Conservation (phyloP, 2,329 filamentous ascomycete genomes). For the Capronia epimyces region DNA sequence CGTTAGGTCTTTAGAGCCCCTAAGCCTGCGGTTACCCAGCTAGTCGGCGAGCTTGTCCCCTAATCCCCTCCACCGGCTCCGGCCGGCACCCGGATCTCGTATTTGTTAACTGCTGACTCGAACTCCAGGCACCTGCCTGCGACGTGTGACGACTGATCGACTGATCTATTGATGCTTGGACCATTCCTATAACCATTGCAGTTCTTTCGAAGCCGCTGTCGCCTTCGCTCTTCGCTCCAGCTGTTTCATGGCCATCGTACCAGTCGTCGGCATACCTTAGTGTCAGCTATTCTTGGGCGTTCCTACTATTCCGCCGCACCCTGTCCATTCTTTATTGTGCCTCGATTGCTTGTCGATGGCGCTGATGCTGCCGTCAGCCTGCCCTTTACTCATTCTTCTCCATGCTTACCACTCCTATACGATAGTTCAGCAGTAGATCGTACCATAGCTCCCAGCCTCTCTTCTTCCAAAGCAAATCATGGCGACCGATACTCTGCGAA, state of each 20-base stretch:
- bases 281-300: background rate
- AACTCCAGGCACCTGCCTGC: background rate
- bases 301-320: background rate
- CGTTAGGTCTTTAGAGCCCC: too few species aligned
- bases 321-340: background rate
- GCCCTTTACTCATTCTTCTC: background rate
- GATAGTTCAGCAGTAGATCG: background rate
- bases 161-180: background rate
- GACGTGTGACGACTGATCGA: background rate
- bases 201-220: too few species aligned
- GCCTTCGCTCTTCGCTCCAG: too few species aligned
- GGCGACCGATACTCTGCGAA: conserved; percentile 33
- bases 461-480: conserved; percentile 26
- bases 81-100: too few species aligned
- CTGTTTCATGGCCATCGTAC: too few species aligned
- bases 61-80: too few species aligned
- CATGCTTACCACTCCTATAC: background rate
- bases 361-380: background rate
- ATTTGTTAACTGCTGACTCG: background rate
- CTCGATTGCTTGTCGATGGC: conserved; percentile 8
- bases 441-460: background rate
- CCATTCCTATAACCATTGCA: background rate
- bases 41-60: too few species aligned
- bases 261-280: background rate
- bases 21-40: too few species aligned